These are phyloP conservation scores for Candida lessepsii DNA, from an alignment of 805 yeast genomes.

Conservation along the genomic window DNA sequence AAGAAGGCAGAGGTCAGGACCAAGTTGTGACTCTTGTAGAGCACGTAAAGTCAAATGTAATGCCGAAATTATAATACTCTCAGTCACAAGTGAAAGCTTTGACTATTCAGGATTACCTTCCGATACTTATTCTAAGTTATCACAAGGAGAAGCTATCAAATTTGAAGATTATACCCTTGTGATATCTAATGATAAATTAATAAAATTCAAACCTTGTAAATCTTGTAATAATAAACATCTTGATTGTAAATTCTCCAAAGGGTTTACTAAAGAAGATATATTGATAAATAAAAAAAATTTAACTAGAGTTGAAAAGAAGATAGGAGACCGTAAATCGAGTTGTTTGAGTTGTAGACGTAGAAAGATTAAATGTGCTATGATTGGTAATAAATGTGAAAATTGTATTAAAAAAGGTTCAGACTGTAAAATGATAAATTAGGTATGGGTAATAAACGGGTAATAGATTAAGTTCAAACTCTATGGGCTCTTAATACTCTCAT, in stretches of 20 bases:
- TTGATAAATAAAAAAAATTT: conserved; percentile 27
- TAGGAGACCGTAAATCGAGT: conserved; percentile 31
- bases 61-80: conserved; percentile 53
- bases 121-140: conserved; percentile 9
- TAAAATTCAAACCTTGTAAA: conserved; percentile 54
- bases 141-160: conserved; percentile 2
- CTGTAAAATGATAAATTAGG: conserved; percentile 19
- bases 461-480: not conserved
- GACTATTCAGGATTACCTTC: conserved; percentile 8
- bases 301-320: conserved; percentile 13
- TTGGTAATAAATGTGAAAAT: conserved; percentile 37
- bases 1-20: conserved; percentile 67
- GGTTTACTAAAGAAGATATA: conserved; percentile 64
- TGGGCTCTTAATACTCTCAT: no score
- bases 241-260: conserved; percentile 58
- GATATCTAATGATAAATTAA: conserved; percentile 29
- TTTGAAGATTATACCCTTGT: conserved; percentile 16
- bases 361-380: conserved; percentile 42
- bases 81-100: conserved; percentile 5
- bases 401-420: conserved; percentile 36
- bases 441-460: conserved; percentile 7
- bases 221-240: conserved; percentile 50
- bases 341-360: conserved; percentile 42
- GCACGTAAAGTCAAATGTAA: conserved; percentile 71
- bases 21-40: conserved; percentile 72